phyloP scores from a whole-genome alignment of 2,329 filamentous ascomycete species.

The Aureobasidium sp. region DNA sequence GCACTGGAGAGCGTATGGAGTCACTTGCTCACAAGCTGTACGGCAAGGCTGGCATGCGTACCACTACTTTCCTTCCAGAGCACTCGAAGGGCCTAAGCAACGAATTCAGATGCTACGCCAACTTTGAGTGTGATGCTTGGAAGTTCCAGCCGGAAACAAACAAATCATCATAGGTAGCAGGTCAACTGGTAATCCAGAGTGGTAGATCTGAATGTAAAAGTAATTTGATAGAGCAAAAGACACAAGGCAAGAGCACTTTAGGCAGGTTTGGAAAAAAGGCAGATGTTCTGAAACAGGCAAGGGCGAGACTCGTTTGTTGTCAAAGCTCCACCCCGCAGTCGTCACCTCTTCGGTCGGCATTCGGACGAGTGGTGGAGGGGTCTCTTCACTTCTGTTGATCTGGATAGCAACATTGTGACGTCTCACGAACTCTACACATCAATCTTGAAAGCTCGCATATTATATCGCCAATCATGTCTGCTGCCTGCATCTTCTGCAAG shows the following conservation, averaged over 20 bases:
- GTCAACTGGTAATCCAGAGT: not conserved
- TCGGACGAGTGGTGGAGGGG: not conserved
- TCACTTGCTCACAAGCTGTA: conserved; percentile 58
- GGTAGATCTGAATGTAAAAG: not conserved
- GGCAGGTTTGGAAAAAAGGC: not conserved
- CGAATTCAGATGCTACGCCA: conserved; percentile 72
- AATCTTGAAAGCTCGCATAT: not conserved
- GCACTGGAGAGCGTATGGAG: conserved; percentile 72
- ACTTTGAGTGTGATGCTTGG: conserved; percentile 55
- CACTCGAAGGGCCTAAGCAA: conserved; percentile 71
- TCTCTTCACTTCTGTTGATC: not conserved
- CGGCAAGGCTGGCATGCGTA: conserved; percentile 49
- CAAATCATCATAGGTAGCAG: not conserved
- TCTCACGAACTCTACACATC: not conserved
- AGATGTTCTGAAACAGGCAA: not conserved
- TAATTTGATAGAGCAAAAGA: not conserved
- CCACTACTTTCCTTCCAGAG: conserved; percentile 59
- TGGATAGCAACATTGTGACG: not conserved
- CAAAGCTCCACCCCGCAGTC: conserved; percentile 4
- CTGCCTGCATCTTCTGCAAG: conserved; percentile 88
- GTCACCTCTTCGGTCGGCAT: not conserved
- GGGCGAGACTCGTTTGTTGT: not conserved
- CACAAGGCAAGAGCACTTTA: not conserved
- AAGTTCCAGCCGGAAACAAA: conserved; percentile 17
- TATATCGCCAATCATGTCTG: not conserved